These are phyloP conservation scores for Aureobasidium sp. DNA, from an alignment of 2,329 filamentous ascomycete genomes.

Conservation along the genomic window DNA sequence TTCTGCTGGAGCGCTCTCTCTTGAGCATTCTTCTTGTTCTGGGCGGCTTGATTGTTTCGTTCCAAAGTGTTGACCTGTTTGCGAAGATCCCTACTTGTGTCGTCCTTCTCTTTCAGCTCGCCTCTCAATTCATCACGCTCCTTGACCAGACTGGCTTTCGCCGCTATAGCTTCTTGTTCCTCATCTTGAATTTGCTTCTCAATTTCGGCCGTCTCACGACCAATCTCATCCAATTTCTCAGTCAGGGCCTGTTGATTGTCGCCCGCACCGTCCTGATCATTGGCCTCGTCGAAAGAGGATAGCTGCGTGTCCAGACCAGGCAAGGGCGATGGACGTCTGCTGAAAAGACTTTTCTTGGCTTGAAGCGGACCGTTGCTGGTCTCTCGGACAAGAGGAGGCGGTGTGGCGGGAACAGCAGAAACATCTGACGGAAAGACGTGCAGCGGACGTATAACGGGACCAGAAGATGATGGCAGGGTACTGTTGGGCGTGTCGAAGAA, in stretches of 20 bases:
- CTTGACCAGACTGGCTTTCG: conserved; percentile 51
- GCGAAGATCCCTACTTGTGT: conserved; percentile 76
- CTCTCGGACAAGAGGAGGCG: conserved; percentile 59
- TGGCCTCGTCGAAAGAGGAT: conserved; percentile 30
- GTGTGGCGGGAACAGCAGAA: conserved; percentile 25
- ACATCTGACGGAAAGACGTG: conserved; percentile 16
- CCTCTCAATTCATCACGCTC: conserved; percentile 75
- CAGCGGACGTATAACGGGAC: conserved; percentile 17
- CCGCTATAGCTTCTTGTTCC: conserved; percentile 44
- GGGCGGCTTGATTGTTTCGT: conserved; percentile 70
- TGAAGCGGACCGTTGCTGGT: conserved; percentile 48
- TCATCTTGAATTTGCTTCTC: conserved; percentile 60
- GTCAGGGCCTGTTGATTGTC: conserved; percentile 72
- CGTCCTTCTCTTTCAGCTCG: conserved; percentile 80
- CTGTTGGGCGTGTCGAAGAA: conserved; percentile 45
- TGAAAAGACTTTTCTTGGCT: conserved; percentile 60
- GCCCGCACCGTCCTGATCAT: conserved; percentile 49
- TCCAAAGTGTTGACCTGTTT: conserved; percentile 74
- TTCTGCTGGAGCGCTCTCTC: conserved; percentile 66
- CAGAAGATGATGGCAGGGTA: conserved; percentile 21
- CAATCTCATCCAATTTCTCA: conserved; percentile 68
- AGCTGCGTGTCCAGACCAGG: conserved; percentile 29
- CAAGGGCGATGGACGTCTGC: conserved; percentile 63
- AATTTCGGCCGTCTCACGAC: conserved; percentile 76
- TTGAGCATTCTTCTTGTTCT: conserved; percentile 71